A percentile compares a stretch with the other conserved stretches of the same genome.
Evolutionary conservation across 768 basidiomycete species (phyloP).

Genomic region (Asterophora lycoperdoides): DNA sequence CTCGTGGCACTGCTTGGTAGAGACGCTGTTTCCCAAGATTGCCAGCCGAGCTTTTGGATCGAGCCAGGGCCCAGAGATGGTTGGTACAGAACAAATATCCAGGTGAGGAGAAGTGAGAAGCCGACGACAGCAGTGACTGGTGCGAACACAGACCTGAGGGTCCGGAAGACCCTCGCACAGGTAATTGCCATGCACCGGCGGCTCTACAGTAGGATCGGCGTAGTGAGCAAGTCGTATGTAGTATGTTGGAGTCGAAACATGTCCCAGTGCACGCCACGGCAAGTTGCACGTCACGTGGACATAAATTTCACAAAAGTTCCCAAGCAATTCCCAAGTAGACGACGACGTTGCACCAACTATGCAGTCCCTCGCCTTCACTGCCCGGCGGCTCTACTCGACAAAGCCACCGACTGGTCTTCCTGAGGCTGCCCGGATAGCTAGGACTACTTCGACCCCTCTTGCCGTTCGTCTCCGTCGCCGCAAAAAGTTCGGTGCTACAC

Average conservation of each 20-base stretch:
- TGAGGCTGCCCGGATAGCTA: conserved; percentile 45
- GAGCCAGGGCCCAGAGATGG: conserved; percentile 69
- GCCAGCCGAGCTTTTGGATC: conserved; percentile 79
- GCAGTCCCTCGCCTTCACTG: conserved; percentile 31
- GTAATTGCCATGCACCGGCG: conserved; percentile 34
- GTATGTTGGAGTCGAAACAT: background rate
- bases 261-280: background rate
- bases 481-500: conserved; percentile 40
- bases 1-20: conserved; percentile 18
- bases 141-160: conserved; percentile 48
- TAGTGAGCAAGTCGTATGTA: background rate
- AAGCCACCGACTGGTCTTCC: conserved; percentile 31
- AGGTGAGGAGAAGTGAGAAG: conserved; percentile 71
- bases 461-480: conserved; percentile 68
- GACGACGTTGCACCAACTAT: conserved; percentile 17
- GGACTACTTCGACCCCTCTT: conserved; percentile 67
- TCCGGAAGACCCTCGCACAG: conserved; percentile 44
- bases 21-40: conserved; percentile 72
- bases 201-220: conserved; percentile 3
- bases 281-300: conserved; percentile 14
- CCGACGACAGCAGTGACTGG: conserved; percentile 58
- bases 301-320: conserved; percentile 10
- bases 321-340: too few relatives aligned
- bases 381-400: conserved; percentile 36
- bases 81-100: conserved; percentile 78